phyloP scores from a whole-genome alignment of 2,329 filamentous ascomycete species.

The Ceratocystiopsis sp. region DNA sequence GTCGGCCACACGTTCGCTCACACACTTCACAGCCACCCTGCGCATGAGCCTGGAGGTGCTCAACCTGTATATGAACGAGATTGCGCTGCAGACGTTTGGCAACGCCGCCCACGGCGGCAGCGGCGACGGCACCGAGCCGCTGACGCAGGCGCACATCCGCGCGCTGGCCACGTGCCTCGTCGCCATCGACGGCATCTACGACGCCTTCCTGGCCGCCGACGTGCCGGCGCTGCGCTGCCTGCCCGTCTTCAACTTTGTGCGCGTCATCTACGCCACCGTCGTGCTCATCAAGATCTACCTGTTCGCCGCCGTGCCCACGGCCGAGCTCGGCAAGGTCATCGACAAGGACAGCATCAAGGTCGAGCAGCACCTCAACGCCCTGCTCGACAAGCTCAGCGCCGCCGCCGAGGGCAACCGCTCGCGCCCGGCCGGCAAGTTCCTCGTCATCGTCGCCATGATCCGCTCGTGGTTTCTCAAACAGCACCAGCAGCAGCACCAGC shows the following conservation, averaged over 20 bases:
- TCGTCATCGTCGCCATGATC: constrained; percentile 53
- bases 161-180: constrained; percentile 49
- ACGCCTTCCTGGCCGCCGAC: constrained; percentile 46
- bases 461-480: constrained; percentile 48
- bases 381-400: constrained; percentile 50
- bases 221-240: constrained; percentile 41
- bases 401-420: constrained; percentile 47
- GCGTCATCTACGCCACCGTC: constrained; percentile 54
- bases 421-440: constrained; percentile 51
- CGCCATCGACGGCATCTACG: constrained; percentile 49
- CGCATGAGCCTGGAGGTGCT: constrained; percentile 47
- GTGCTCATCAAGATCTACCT: constrained; percentile 55
- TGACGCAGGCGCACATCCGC: constrained; percentile 44
- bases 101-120: constrained; percentile 29
- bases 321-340: constrained; percentile 53
- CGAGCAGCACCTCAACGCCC: constrained; percentile 47
- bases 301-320: constrained; percentile 44
- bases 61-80: constrained; percentile 60
- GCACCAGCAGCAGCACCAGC: not conserved
- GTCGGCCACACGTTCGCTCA: not conserved
- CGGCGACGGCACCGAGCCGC: constrained; percentile 17
- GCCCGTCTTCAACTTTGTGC: constrained; percentile 54
- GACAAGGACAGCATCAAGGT: constrained; percentile 49
- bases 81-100: constrained; percentile 46
- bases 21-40: constrained; percentile 32